Conservation (phyloP, 306 rosid species). For the Corylus americana region DNA sequence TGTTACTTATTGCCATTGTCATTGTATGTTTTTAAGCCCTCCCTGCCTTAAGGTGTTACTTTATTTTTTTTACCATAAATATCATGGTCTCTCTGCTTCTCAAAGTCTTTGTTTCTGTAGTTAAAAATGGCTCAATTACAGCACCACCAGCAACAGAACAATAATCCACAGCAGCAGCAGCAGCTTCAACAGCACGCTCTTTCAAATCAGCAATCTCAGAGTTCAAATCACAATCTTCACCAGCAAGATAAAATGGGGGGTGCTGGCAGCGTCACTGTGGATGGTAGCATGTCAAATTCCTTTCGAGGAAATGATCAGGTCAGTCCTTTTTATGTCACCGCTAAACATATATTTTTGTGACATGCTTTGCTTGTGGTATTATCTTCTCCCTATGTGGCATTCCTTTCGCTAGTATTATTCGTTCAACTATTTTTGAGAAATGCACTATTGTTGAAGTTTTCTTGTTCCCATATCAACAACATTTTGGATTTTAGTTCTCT, state of each 20-base stretch:
- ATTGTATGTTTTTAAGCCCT: background rate
- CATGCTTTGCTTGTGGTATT: constrained; percentile 14
- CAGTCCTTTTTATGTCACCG: constrained; percentile 38
- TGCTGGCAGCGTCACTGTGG: constrained; percentile 75
- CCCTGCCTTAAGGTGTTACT: background rate
- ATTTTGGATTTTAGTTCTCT: background rate
- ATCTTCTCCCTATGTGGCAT: background rate
- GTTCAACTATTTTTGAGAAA: background rate
- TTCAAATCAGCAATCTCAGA: constrained; percentile 80
- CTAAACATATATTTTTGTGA: constrained; percentile 2
- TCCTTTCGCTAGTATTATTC: background rate
- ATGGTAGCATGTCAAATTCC: constrained; percentile 90
- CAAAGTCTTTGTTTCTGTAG: constrained; percentile 44
- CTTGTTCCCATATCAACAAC: background rate
- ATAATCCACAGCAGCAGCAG: constrained; percentile 62
- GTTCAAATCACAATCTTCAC: constrained; percentile 73
- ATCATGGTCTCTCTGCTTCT: constrained; percentile 28
- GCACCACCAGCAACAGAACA: constrained; percentile 65
- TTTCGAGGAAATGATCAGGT: constrained; percentile 99
- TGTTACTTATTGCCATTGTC: constrained; percentile 16
- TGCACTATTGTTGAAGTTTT: background rate
- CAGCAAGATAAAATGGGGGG: constrained; percentile 91
- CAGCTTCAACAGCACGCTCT: constrained; percentile 88
- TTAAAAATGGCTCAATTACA: constrained; percentile 87
- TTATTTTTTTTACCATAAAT: background rate